Base-by-base conservation (phyloP, 2,329 filamentous ascomycete species). In the Coniochaeta pulveracea region DNA sequence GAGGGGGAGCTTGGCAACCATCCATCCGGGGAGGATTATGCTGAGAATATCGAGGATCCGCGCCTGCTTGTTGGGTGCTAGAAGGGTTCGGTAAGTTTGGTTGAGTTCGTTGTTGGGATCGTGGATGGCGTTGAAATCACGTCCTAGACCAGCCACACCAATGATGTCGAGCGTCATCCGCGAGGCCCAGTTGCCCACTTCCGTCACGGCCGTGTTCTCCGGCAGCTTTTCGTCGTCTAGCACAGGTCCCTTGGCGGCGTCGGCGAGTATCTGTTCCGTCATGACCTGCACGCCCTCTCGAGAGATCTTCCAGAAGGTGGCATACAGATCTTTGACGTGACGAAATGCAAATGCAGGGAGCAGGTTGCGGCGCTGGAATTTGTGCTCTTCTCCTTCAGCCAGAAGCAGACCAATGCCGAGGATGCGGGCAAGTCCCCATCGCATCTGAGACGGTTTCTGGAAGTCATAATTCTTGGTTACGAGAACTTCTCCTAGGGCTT, bases 341-440 rank as follows among this genome's bases (percentile, higher is more conserved):
- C 85, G 72, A 49, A 85, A 93, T n/a, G 76, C 69, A 53, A 94
- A 94, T 2, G 85, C 83, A 0, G 85, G 85, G 59, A 80, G 74
- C 12, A 93, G 69, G 37, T 80, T 76, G 51, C 82, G 86, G 29
- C 88, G 71, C 58, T 86, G 82, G 46, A 72, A 61, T 59, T 81
- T 91, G 55, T 95, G 89, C 47, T 88, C 83, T 10, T 93, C 83
- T n/a, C 88, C 88, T 55, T 95, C 88, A 2, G 85, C 82, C 9
- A 95, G 61, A 23, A 95, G 57, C 10, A 89, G 60, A 8, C 83
- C 82, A 10, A 78, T 58, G 8, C 85, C 80, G 10, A 89, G 62
- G 17, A 86, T 62, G 15, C 72, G 65, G 2, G 68, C 71, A 4
- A 89, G 58, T 2, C 66, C 64, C 26, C 56, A 56, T 21, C 71